These are phyloP conservation scores for Daedaleopsis sinensis DNA, from an alignment of 768 basidiomycete species.

Conservation along the genomic window DNA sequence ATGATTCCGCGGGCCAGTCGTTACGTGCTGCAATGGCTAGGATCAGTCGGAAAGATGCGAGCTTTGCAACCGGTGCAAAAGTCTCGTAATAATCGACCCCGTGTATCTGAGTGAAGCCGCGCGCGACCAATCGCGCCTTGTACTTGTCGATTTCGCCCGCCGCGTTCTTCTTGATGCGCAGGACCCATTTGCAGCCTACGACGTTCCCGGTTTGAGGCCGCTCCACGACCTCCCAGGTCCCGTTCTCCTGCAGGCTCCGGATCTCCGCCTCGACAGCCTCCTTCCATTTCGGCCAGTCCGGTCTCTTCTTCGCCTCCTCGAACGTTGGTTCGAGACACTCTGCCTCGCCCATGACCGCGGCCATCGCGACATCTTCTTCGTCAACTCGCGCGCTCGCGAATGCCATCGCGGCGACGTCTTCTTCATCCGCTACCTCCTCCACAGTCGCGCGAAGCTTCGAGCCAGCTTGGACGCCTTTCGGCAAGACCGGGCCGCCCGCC, in stretches of 20 bases:
- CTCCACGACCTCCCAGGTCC: constrained; percentile 18
- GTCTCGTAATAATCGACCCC: constrained; percentile 36
- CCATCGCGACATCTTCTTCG: constrained; percentile 1
- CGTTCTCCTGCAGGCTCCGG: too few relatives aligned
- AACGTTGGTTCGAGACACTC: constrained; percentile 7
- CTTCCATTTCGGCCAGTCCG: constrained; percentile 20
- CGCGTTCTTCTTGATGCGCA: constrained; percentile 34
- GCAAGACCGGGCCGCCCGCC: not conserved
- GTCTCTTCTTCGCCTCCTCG: constrained; percentile 14
- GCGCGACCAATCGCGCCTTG: constrained; percentile 37
- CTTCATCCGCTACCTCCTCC: constrained; percentile 3
- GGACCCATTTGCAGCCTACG: constrained; percentile 34
- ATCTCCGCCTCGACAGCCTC: constrained; percentile 18
- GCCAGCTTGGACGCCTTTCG: constrained; percentile 7
- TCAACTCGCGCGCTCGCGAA: not conserved
- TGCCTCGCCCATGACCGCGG: not conserved
- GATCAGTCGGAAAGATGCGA: constrained; percentile 27
- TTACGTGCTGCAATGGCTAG: constrained; percentile 30
- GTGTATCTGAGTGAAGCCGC: constrained; percentile 38
- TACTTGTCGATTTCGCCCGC: constrained; percentile 29
- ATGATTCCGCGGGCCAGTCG: constrained; percentile 10
- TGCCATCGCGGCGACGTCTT: not conserved
- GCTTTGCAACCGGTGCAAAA: constrained; percentile 23
- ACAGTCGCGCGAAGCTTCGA: not conserved
- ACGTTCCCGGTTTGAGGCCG: not conserved